Percentiles rank a stretch among this genome's conserved stretches.
These are phyloP conservation scores for Penicillium fuscoglaucum DNA, from an alignment of 2,329 filamentous ascomycete genomes.

Conservation along the genomic window DNA sequence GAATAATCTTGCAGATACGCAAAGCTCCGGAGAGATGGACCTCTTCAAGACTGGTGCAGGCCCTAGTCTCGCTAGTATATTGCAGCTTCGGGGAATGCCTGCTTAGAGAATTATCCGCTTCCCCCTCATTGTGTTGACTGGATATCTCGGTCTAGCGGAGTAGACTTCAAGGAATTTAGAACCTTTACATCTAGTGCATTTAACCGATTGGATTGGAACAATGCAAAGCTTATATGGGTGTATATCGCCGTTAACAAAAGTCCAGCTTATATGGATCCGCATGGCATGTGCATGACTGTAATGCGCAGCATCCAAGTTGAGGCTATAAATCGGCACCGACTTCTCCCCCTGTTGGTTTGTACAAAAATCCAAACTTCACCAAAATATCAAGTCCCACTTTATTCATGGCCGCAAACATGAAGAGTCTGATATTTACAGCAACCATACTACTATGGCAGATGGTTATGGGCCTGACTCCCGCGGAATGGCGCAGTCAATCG, in stretches of 20 bases:
- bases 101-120: not conserved
- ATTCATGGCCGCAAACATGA: not conserved
- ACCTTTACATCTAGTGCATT: not conserved
- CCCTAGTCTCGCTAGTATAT: not conserved
- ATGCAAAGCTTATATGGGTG: not conserved
- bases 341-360: not conserved
- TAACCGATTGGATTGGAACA: constrained; percentile 4
- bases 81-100: not conserved
- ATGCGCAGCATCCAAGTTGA: not conserved
- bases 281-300: not conserved
- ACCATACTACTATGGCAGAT: constrained; percentile 14
- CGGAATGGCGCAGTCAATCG: constrained; percentile 44
- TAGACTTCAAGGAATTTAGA: not conserved
- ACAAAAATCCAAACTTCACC: not conserved
- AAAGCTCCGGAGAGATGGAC: constrained; percentile 12
- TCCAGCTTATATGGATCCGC: no score
- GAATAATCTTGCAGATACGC: constrained; percentile 5
- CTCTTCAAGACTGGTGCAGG: constrained; percentile 13
- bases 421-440: not conserved
- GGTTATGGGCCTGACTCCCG: constrained; percentile 30
- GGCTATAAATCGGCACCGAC: constrained; percentile 5
- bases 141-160: not conserved
- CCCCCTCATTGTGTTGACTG: not conserved
- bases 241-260: not conserved
- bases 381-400: not conserved